Evolutionary conservation across 208 protist species (phyloP).

Genomic region (Phytomonas serpens): DNA sequence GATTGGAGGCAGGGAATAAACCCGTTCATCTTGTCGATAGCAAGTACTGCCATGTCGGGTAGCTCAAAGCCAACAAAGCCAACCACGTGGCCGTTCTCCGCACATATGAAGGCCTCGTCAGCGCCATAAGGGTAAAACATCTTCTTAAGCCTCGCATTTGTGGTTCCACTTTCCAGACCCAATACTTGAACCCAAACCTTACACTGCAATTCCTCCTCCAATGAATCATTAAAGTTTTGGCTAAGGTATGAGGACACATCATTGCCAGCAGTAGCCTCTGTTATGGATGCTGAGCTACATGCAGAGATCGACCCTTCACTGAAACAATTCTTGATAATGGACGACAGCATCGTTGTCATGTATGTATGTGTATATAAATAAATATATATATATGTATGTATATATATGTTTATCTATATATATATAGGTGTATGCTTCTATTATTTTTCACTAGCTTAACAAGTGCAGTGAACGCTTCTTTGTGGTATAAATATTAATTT

Average conservation of each 20-base stretch:
- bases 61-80: constrained; percentile 77
- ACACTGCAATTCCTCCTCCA: constrained; percentile 16
- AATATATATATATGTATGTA: not conserved
- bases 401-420: constrained; percentile 1
- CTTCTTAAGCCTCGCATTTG: constrained; percentile 37
- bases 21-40: constrained; percentile 70
- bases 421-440: constrained; percentile 3
- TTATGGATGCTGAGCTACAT: constrained; percentile 48
- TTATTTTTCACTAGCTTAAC: not conserved
- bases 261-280: constrained; percentile 60
- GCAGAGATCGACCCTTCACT: constrained; percentile 9
- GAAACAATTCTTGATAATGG: not conserved
- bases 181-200: constrained; percentile 63
- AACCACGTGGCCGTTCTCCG: constrained; percentile 25
- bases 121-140: constrained; percentile 83
- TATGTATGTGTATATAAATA: constrained; percentile 7
- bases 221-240: constrained; percentile 4
- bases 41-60: constrained; percentile 51
- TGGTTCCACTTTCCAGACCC: constrained; percentile 44
- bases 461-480: constrained; percentile 2
- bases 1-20: constrained; percentile 73
- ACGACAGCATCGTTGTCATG: constrained; percentile 5
- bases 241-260: constrained; percentile 55
- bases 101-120: constrained; percentile 64
- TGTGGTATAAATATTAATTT: constrained; percentile 2